These are phyloP conservation scores for Phytophthora tubulina DNA, from an alignment of 352 stramenopile genomes.

Conservation along the genomic window DNA sequence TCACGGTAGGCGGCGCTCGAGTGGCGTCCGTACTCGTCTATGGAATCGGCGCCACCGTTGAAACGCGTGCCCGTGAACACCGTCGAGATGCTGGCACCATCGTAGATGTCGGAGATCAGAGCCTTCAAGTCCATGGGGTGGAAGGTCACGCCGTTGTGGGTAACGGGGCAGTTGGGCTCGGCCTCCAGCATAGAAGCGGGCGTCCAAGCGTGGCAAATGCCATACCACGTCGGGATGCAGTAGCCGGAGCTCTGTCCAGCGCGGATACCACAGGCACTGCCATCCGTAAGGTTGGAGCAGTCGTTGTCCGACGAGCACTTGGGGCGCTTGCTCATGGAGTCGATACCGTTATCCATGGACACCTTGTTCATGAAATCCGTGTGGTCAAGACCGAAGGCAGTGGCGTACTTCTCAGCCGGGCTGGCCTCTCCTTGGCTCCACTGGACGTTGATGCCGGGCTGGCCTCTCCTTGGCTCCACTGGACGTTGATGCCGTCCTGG, in stretches of 20 bases:
- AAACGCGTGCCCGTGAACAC: slow-evolving; percentile 51
- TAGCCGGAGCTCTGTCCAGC: slow-evolving; percentile 37
- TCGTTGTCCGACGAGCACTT: slow-evolving; percentile 40
- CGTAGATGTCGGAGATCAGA: slow-evolving; percentile 47
- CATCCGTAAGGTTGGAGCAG: slow-evolving; percentile 30
- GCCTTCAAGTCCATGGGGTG: slow-evolving; percentile 53
- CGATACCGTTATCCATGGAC: slow-evolving; percentile 46
- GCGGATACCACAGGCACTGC: slow-evolving; percentile 39
- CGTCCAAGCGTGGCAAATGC: slow-evolving; percentile 53
- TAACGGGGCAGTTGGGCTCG: slow-evolving; percentile 48
- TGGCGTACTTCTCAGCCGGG: slow-evolving; percentile 60
- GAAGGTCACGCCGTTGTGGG: slow-evolving; percentile 48
- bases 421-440: slow-evolving; percentile 20
- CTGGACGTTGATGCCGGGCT: slow-evolving; percentile 67
- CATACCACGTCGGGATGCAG: slow-evolving; percentile 50
- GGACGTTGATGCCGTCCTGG: slow-evolving; percentile 70
- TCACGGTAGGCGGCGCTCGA: slow-evolving; percentile 43
- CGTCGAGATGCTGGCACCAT: slow-evolving; percentile 28
- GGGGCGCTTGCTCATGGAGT: slow-evolving; percentile 26
- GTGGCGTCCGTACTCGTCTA: slow-evolving; percentile 54
- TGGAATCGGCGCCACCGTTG: slow-evolving; percentile 24
- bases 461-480: slow-evolving; percentile 6
- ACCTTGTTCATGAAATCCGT: slow-evolving; percentile 49
- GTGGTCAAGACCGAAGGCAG: slow-evolving; percentile 51
- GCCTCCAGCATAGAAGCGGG: slow-evolving; percentile 42